A percentile compares a stretch with the other conserved stretches of the same genome.
These are phyloP conservation scores for Coccinonectria pachysandricola DNA, from an alignment of 2,329 filamentous ascomycete species.

Conservation along the genomic window DNA sequence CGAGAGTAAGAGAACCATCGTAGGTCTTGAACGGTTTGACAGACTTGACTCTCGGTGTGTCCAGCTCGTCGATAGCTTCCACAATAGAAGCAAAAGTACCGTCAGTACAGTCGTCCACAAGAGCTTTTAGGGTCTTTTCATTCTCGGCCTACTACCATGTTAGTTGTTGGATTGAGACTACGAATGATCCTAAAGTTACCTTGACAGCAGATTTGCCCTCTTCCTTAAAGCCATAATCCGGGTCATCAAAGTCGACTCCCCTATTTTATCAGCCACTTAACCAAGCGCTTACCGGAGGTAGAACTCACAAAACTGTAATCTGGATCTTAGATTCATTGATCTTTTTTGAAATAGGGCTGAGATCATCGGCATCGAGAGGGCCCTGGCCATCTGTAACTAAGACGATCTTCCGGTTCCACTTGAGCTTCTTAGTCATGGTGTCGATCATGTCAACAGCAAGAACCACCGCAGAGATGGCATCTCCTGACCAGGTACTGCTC, in stretches of 20 bases:
- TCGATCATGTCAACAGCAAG: constrained; percentile 81
- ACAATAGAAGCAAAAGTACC: constrained; percentile 75
- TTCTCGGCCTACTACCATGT: constrained; percentile 45
- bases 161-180: too few relatives aligned
- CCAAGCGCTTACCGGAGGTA: too few relatives aligned
- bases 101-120: constrained; percentile 56
- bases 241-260: constrained; percentile 88
- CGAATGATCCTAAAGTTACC: too few relatives aligned
- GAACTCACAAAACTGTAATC: constrained; percentile 62
- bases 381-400: constrained; percentile 77
- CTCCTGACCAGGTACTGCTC: constrained; percentile 59
- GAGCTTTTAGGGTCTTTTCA: constrained; percentile 53
- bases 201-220: constrained; percentile 70
- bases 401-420: constrained; percentile 71
- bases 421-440: constrained; percentile 67
- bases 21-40: constrained; percentile 70
- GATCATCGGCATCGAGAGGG: constrained; percentile 59
- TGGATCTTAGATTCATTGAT: constrained; percentile 70
- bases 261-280: too few relatives aligned
- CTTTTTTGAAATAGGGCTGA: constrained; percentile 60
- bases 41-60: constrained; percentile 64
- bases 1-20: constrained; percentile 69
- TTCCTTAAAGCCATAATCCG: constrained; percentile 84
- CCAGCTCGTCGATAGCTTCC: constrained; percentile 72
- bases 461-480: constrained; percentile 80